Evolutionary conservation across 2,329 filamentous ascomycete species (phyloP).

Genomic region (Fusarium concolor): DNA sequence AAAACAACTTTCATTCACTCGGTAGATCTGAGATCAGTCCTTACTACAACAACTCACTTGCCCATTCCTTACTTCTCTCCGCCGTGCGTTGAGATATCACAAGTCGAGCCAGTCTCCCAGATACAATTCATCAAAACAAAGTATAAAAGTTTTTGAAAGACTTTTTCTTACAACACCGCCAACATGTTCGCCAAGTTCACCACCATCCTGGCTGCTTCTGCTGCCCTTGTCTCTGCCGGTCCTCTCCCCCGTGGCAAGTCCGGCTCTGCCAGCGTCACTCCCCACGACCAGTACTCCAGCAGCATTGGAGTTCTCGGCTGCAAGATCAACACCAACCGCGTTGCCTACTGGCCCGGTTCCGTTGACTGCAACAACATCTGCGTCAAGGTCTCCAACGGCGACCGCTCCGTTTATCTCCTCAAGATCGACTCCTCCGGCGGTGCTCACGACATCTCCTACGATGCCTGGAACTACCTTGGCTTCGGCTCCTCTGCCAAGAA

Average conservation of each 20-base stretch:
- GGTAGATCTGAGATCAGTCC: constrained; percentile 48
- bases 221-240: constrained; percentile 47
- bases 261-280: constrained; percentile 58
- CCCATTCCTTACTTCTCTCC: constrained; percentile 42
- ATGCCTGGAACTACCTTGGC: constrained; percentile 70
- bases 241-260: constrained; percentile 43
- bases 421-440: constrained; percentile 67
- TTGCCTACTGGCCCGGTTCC: constrained; percentile 69
- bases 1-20: constrained; percentile 41
- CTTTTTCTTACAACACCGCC: constrained; percentile 24
- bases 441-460: constrained; percentile 70
- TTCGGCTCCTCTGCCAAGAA: constrained; percentile 61
- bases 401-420: constrained; percentile 66
- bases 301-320: constrained; percentile 70
- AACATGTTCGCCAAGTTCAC: constrained; percentile 49
- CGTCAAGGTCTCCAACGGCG: constrained; percentile 62
- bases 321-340: constrained; percentile 70
- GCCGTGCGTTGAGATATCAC: constrained; percentile 46
- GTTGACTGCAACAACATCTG: constrained; percentile 68
- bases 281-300: constrained; percentile 67
- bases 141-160: constrained; percentile 27
- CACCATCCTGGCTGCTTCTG: constrained; percentile 48
- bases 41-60: constrained; percentile 36
- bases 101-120: constrained; percentile 46
- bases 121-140: not conserved